Evolutionary conservation across 2,329 filamentous ascomycete genomes (phyloP).

Genomic region (Dothideomycetes sp.): DNA sequence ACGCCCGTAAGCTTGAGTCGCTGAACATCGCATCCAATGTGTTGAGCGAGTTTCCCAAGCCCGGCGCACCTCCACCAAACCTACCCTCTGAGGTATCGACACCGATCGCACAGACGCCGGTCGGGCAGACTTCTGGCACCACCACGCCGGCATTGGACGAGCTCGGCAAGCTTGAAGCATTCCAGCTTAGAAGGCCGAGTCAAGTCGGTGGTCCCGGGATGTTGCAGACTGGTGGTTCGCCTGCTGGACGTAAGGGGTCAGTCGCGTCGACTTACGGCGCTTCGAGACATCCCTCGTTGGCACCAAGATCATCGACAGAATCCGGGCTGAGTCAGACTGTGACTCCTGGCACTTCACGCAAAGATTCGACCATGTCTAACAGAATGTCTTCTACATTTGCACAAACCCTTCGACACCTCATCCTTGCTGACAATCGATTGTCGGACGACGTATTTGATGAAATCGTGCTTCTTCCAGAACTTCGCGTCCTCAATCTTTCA

Average conservation of each 20-base stretch:
- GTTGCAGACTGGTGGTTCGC: constrained; percentile 66
- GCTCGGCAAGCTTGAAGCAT: constrained; percentile 55
- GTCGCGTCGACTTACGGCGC: constrained; percentile 67
- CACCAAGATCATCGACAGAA: constrained; percentile 53
- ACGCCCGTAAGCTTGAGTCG: constrained; percentile 78
- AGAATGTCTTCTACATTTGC: constrained; percentile 80
- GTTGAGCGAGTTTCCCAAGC: constrained; percentile 82
- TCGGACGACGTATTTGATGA: constrained; percentile 95
- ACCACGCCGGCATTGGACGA: constrained; percentile 70
- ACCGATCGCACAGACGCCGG: constrained; percentile 26
- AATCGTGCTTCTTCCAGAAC: constrained; percentile 68
- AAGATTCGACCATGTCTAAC: constrained; percentile 81
- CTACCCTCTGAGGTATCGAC: constrained; percentile 26
- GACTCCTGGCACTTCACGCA: constrained; percentile 54
- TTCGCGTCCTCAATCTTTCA: constrained; percentile 83
- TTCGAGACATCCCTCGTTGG: constrained; percentile 65
- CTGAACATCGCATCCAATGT: constrained; percentile 95
- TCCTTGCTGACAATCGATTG: constrained; percentile 85
- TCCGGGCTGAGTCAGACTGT: constrained; percentile 40
- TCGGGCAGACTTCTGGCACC: constrained; percentile 35
- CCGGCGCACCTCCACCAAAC: constrained; percentile 51
- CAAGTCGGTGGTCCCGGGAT: constrained; percentile 56
- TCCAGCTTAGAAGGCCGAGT: constrained; percentile 64
- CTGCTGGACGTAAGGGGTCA: constrained; percentile 45
- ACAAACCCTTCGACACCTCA: constrained; percentile 71